These are phyloP conservation scores for Magnusiomyces suaveolens DNA, from an alignment of 1,139 yeast genomes.

Conservation along the genomic window DNA sequence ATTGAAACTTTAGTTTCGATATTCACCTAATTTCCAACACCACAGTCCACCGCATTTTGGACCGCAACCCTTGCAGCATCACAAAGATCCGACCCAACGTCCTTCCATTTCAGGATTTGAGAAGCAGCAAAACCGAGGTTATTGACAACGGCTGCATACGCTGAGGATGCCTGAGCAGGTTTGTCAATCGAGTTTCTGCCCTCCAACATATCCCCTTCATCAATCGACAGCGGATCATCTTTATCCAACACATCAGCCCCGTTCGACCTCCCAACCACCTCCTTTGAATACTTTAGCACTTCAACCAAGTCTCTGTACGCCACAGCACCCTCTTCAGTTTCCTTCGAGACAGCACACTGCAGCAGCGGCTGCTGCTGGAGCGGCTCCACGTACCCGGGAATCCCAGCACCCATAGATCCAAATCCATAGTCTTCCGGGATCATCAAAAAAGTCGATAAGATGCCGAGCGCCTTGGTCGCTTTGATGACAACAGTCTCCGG, in stretches of 20 bases:
- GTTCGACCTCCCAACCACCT: no score
- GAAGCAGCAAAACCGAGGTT: conserved; percentile 12
- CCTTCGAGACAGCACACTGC: neutral
- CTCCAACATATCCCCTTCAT: no score
- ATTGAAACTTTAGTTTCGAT: no score
- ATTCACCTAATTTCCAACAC: no score
- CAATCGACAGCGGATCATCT: no score
- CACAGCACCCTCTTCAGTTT: neutral
- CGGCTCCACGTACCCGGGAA: neutral
- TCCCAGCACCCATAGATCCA: no score
- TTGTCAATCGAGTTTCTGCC: no score
- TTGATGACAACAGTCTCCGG: conserved; percentile 14
- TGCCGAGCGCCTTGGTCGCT: conserved; percentile 18
- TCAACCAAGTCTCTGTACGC: neutral
- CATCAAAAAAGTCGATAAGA: conserved; percentile 13
- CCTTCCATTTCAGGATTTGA: conserved; percentile 2
- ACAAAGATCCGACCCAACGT: neutral
- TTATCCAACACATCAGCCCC: no score
- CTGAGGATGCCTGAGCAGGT: no score
- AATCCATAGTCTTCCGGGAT: no score
- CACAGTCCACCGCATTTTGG: conserved; percentile 7
- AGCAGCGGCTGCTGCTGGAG: neutral
- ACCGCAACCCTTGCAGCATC: conserved; percentile 8
- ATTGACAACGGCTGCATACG: conserved; percentile 9
- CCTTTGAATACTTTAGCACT: no score